Evolutionary conservation across 139 green algal genomes (phyloP).

Genomic region (Micractinium conductrix): DNA sequence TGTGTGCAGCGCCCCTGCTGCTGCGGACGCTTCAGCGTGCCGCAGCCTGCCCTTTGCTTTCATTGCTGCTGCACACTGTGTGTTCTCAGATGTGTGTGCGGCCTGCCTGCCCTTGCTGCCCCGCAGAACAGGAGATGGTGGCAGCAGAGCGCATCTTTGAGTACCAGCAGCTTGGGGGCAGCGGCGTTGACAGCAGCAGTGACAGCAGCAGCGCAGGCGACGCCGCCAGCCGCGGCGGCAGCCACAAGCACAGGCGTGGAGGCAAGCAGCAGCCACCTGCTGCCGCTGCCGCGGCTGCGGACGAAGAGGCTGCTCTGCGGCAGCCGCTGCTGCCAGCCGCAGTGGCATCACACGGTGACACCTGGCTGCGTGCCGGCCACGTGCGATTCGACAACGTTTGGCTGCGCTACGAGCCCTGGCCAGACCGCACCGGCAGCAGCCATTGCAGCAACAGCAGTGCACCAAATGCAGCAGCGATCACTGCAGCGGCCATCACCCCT

Average conservation of each 20-base stretch:
- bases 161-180: conserved; percentile 31
- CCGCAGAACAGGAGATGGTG: conserved; percentile 83
- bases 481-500: too few species aligned
- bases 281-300: not conserved
- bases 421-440: too few species aligned
- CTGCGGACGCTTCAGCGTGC: not conserved
- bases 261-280: not conserved
- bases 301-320: too few species aligned
- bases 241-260: not conserved
- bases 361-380: conserved; percentile 20
- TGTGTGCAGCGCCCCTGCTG: not conserved
- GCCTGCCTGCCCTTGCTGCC: not conserved
- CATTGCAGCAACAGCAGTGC: not conserved
- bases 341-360: not conserved
- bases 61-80: not conserved
- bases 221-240: not conserved
- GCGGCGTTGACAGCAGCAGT: not conserved
- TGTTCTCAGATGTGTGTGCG: not conserved
- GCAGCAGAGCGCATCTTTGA: conserved; percentile 78
- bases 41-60: not conserved
- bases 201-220: conserved; percentile 13
- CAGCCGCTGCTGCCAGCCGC: not conserved
- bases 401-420: conserved; percentile 53
- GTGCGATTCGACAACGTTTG: conserved; percentile 52
- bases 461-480: too few species aligned